Evolutionary conservation across 805 yeast species (phyloP).

Genomic region (Candida nanaspora): DNA sequence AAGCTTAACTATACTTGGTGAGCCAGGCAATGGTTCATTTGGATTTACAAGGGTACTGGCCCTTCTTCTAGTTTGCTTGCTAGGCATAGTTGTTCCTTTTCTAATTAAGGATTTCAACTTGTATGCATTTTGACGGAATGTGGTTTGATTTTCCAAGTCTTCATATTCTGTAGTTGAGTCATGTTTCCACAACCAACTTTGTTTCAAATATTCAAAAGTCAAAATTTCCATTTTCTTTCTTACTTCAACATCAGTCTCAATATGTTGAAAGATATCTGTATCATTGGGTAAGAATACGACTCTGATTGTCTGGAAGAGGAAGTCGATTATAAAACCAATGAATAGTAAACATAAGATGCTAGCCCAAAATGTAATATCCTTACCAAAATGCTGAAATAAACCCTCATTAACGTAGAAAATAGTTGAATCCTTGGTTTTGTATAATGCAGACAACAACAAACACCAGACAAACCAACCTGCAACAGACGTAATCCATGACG

Average conservation of each 20-base stretch:
- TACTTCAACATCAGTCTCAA: conserved; percentile 64
- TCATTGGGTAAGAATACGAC: conserved; percentile 59
- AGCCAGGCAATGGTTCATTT: conserved; percentile 45
- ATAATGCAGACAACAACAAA: conserved; percentile 64
- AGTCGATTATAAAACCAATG: conserved; percentile 61
- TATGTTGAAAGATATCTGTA: conserved; percentile 67
- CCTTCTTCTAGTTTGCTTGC: conserved; percentile 35
- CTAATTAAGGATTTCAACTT: conserved; percentile 23
- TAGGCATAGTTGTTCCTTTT: conserved; percentile 28
- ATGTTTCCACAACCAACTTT: conserved; percentile 65
- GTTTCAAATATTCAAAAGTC: conserved; percentile 65
- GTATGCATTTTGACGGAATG: conserved; percentile 10
- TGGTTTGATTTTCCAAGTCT: conserved; percentile 14
- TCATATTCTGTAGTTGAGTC: conserved; percentile 23
- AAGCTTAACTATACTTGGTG: conserved; percentile 27
- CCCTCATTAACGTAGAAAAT: conserved; percentile 72
- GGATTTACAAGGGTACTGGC: conserved; percentile 40
- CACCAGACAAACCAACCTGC: conserved; percentile 88
- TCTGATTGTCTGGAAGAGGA: conserved; percentile 51
- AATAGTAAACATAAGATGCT: conserved; percentile 48
- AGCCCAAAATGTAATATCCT: conserved; percentile 85
- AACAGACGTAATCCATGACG: conserved; percentile 61
- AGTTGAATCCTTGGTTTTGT: conserved; percentile 40
- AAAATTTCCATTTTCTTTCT: conserved; percentile 65
- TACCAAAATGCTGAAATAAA: conserved; percentile 64